Conservation (phyloP, 2,329 filamentous ascomycete species). For the Cladophialophora exuberans region DNA sequence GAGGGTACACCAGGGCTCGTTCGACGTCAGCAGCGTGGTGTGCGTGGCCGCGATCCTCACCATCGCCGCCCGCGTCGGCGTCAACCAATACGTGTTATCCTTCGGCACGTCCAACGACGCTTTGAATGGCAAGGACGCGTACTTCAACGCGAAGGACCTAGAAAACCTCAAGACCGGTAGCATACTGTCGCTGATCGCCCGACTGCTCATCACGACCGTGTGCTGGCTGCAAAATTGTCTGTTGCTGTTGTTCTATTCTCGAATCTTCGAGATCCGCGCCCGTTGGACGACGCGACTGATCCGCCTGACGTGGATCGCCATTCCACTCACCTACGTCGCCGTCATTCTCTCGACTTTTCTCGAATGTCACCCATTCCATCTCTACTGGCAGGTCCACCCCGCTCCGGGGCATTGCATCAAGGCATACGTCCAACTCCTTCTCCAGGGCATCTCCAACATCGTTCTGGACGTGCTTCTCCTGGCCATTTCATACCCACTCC, state of each 20-base stretch:
- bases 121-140: conserved; percentile 20
- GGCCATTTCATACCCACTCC: conserved; percentile 38
- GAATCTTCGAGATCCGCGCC: conserved; percentile 30
- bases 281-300: conserved; percentile 33
- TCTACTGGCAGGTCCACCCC: conserved; percentile 61
- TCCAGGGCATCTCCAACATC: conserved; percentile 41
- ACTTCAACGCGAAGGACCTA: conserved; percentile 33
- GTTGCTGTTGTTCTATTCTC: conserved; percentile 34
- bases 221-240: conserved; percentile 35
- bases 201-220: conserved; percentile 32
- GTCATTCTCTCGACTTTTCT: conserved; percentile 41
- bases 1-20: conserved; percentile 21
- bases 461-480: conserved; percentile 39
- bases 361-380: conserved; percentile 51
- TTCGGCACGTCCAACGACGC: conserved; percentile 28
- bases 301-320: conserved; percentile 34
- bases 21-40: conserved; percentile 22
- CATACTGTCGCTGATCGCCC: conserved; percentile 30
- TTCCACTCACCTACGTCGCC: conserved; percentile 38
- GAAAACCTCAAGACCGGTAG: conserved; percentile 32
- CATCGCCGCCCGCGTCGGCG: conserved; percentile 18
- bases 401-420: conserved; percentile 41
- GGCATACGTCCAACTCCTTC: conserved; percentile 40
- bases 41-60: conserved; percentile 19
- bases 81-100: conserved; percentile 25